phyloP scores from a whole-genome alignment of 139 green algal species.

The Limnomonas spitsbergensis region DNA sequence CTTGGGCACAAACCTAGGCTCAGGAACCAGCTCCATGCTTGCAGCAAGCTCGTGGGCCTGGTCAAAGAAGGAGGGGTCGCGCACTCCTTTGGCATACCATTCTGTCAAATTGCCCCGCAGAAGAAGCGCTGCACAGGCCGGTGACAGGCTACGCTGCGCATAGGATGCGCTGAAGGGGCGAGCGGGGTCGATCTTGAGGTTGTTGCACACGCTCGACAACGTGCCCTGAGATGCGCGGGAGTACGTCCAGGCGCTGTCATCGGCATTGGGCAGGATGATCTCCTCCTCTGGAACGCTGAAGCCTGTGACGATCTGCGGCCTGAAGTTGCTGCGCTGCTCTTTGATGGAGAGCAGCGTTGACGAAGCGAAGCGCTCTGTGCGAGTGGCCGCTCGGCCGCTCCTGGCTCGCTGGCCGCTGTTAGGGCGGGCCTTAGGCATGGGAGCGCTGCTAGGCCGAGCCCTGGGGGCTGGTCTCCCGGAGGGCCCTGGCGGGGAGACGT shows the following conservation, averaged over 20 bases:
- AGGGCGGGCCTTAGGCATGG: no score
- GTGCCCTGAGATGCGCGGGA: not conserved
- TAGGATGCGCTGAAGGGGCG: not conserved
- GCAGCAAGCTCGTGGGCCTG: no score
- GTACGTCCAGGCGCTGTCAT: not conserved
- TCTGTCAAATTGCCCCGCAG: no score
- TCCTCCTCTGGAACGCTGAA: conserved; percentile 5
- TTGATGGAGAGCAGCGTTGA: not conserved
- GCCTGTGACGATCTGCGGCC: not conserved
- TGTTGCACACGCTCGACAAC: not conserved
- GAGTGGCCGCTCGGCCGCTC: not conserved
- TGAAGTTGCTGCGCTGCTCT: not conserved
- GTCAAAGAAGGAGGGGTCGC: not conserved
- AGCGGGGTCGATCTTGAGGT: not conserved
- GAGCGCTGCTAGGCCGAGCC: no score
- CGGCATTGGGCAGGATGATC: not conserved
- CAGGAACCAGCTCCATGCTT: not conserved
- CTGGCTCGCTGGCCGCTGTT: not conserved
- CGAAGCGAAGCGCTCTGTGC: not conserved
- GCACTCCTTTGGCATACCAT: not conserved
- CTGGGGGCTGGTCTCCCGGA: no score
- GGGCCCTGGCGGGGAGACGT: no score
- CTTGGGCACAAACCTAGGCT: not conserved
- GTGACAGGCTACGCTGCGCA: no score
- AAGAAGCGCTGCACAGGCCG: no score